Conservation (phyloP, 495 filamentous ascomycete genomes). For the Penicillium taxi region DNA sequence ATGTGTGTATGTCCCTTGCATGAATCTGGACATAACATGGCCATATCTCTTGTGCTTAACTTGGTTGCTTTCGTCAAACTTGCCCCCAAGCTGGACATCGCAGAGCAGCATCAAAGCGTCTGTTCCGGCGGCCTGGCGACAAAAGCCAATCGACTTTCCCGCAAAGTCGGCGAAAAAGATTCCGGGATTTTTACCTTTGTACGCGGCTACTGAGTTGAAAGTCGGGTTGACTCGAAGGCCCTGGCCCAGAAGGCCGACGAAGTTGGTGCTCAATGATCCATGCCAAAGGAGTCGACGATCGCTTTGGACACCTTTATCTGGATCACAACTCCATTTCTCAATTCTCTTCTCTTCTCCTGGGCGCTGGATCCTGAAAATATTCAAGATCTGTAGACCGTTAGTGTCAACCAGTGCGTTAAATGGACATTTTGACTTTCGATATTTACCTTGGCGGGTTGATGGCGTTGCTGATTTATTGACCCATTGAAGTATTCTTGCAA, state of each 20-base stretch:
- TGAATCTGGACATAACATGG: too few species aligned
- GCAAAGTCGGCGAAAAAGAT: slow-evolving; percentile 15
- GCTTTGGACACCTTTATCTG: slow-evolving; percentile 22
- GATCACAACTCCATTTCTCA: slow-evolving; percentile 24
- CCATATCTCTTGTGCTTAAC: too few species aligned
- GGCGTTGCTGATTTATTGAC: background rate
- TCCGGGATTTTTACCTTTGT: background rate
- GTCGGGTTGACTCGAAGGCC: slow-evolving; percentile 63
- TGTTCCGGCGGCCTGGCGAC: background rate
- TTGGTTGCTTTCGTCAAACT: too few species aligned
- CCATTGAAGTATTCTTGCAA: background rate
- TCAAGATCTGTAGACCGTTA: background rate
- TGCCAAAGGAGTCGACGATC: slow-evolving; percentile 65
- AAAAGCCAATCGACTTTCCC: slow-evolving; percentile 8
- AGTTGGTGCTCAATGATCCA: slow-evolving; percentile 56
- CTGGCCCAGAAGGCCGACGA: slow-evolving; percentile 63
- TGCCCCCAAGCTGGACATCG: too few species aligned
- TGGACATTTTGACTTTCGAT: background rate
- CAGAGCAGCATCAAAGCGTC: slow-evolving; percentile 9
- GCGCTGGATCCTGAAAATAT: slow-evolving; percentile 55
- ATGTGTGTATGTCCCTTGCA: too few species aligned
- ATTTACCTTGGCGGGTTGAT: background rate
- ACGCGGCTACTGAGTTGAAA: too few species aligned
- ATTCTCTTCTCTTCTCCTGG: slow-evolving; percentile 56
- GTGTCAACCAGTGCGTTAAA: too few species aligned